These are phyloP conservation scores for Orbilia blumenaviensis DNA, from an alignment of 2,329 filamentous ascomycete species.

Conservation along the genomic window DNA sequence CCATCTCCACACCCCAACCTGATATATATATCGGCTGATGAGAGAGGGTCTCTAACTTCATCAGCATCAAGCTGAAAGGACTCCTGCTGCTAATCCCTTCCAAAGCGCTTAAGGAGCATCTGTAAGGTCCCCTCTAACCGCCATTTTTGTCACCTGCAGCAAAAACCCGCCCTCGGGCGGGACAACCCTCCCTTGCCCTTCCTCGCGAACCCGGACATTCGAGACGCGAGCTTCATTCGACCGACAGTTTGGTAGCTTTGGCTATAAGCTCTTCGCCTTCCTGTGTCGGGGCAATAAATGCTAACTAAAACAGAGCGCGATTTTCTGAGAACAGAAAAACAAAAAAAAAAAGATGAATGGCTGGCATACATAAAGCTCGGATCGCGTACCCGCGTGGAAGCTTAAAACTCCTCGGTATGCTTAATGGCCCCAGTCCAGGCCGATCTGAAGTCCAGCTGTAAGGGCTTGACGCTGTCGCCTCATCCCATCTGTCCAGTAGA, in stretches of 20 bases:
- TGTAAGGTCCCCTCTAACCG: constrained; percentile 15
- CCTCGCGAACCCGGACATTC: constrained; percentile 33
- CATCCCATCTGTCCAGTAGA: neutral
- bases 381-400: constrained; percentile 3
- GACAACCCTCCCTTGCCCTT: neutral
- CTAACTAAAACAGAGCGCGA: constrained; percentile 8
- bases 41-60: constrained; percentile 8
- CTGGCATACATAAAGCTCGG: no score
- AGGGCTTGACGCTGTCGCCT: neutral
- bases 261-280: constrained; percentile 10
- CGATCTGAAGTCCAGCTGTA: neutral
- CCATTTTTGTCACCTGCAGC: constrained; percentile 35
- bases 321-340: no score
- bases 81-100: neutral
- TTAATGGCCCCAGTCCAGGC: no score
- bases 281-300: constrained; percentile 16
- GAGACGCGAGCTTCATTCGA: constrained; percentile 14
- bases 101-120: constrained; percentile 1
- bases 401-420: neutral
- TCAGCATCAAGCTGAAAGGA: neutral
- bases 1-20: neutral
- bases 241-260: neutral
- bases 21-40: neutral
- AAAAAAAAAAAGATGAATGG: constrained; percentile 34
- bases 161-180: constrained; percentile 30